These are phyloP conservation scores for Trichoderma sp. DNA, from an alignment of 2,329 filamentous ascomycete genomes.

Conservation along the genomic window DNA sequence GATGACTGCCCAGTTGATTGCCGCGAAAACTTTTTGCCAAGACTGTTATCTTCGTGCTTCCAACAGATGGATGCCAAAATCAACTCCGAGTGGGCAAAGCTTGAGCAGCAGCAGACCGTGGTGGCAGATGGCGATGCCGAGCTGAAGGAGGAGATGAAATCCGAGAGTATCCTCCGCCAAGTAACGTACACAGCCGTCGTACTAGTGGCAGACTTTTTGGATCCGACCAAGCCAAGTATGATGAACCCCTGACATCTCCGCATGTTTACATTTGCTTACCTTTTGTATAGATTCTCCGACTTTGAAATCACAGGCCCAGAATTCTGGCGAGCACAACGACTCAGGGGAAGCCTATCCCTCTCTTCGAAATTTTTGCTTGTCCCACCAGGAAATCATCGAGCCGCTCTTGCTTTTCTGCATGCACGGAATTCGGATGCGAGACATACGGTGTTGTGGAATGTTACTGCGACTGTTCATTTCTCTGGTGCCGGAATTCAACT, in stretches of 20 bases:
- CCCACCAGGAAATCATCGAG: slow-evolving; percentile 73
- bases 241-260: slow-evolving; percentile 15
- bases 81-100: slow-evolving; percentile 77
- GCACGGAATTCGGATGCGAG: slow-evolving; percentile 83
- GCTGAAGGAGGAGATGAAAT: slow-evolving; percentile 94
- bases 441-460: slow-evolving; percentile 81
- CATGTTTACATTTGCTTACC: not conserved
- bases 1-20: slow-evolving; percentile 84
- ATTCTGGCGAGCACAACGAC: slow-evolving; percentile 26
- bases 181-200: slow-evolving; percentile 89
- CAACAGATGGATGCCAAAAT: slow-evolving; percentile 85
- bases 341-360: slow-evolving; percentile 47
- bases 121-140: slow-evolving; percentile 68
- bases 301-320: slow-evolving; percentile 28
- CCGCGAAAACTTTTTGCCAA: slow-evolving; percentile 77
- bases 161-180: slow-evolving; percentile 90
- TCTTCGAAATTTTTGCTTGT: slow-evolving; percentile 79
- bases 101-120: slow-evolving; percentile 60
- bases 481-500: slow-evolving; percentile 80
- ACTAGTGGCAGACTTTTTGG: slow-evolving; percentile 85
- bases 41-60: slow-evolving; percentile 78
- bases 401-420: slow-evolving; percentile 89
- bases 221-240: slow-evolving; percentile 66
- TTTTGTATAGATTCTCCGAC: slow-evolving; percentile 31
- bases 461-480: slow-evolving; percentile 83